Evolutionary conservation across 352 stramenopile species (phyloP).

Genomic region (Aphanomyces astaci): DNA sequence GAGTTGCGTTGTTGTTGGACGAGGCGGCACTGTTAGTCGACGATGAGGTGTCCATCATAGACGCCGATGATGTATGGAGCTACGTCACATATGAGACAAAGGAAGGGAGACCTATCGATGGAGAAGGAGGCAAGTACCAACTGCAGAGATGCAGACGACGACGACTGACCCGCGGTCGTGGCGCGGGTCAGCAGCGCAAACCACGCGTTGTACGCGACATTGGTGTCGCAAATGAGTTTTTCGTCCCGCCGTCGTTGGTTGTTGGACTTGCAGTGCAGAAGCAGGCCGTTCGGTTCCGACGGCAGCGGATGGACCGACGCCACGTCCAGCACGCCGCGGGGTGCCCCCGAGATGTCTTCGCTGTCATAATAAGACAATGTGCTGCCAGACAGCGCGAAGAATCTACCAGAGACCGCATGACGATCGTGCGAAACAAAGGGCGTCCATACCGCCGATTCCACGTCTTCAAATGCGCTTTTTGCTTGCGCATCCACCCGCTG

Average conservation of each 20-base stretch:
- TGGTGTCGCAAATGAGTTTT: constrained; percentile 64
- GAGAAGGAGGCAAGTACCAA: constrained; percentile 61
- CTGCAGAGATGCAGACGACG: constrained; percentile 68
- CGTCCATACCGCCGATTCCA: constrained; percentile 11
- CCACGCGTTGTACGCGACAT: constrained; percentile 70
- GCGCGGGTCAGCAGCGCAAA: constrained; percentile 60
- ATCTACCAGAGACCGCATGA: constrained; percentile 24
- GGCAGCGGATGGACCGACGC: constrained; percentile 57
- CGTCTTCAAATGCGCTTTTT: constrained; percentile 34
- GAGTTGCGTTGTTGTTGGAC: too few species aligned
- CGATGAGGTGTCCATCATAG: neutral
- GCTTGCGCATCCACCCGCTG: constrained; percentile 78
- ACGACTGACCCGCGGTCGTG: constrained; percentile 60
- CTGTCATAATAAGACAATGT: constrained; percentile 74
- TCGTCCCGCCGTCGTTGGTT: constrained; percentile 43
- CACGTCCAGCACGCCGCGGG: constrained; percentile 61
- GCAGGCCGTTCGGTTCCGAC: constrained; percentile 68
- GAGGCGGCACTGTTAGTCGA: too few species aligned
- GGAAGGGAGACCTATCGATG: too few species aligned
- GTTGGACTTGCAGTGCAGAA: constrained; percentile 45
- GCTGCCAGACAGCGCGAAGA: constrained; percentile 67
- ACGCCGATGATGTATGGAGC: constrained; percentile 28
- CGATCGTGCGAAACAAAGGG: too few species aligned
- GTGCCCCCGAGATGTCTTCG: constrained; percentile 51
- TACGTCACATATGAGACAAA: too few species aligned